Evolutionary conservation across 345 rosid genomes (phyloP).

Genomic region (Gynandropsis gynandra): DNA sequence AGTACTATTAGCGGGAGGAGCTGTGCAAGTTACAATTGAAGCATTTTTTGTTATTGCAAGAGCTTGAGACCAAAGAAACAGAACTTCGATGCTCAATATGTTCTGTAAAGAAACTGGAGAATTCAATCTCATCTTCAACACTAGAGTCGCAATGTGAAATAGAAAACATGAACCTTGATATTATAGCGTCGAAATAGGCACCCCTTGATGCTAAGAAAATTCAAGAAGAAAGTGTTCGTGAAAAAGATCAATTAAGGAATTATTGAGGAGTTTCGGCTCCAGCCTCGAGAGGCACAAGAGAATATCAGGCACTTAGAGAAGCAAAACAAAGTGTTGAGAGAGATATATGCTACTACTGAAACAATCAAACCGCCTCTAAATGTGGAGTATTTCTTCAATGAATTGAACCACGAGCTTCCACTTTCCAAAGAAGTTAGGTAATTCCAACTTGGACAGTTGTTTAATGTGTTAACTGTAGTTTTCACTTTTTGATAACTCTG

Average conservation of each 20-base stretch:
- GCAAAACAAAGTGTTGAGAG: conserved; percentile 49
- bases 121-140: conserved; percentile 41
- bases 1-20: no score
- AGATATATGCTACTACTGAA: conserved; percentile 32
- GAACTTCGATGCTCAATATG: conserved; percentile 44
- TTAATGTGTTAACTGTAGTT: background rate
- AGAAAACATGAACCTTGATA: conserved; percentile 70
- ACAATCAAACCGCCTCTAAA: conserved; percentile 16
- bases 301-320: conserved; percentile 31
- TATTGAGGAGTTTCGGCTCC: conserved; percentile 42
- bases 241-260: conserved; percentile 34
- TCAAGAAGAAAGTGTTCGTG: conserved; percentile 40
- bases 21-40: conserved; percentile 47
- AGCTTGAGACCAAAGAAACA: conserved; percentile 53
- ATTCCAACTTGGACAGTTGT: conserved; percentile 2
- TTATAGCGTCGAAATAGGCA: conserved; percentile 43
- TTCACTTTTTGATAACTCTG: background rate
- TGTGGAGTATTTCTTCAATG: conserved; percentile 19
- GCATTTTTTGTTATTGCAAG: conserved; percentile 36
- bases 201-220: conserved; percentile 42
- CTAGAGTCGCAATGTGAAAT: conserved; percentile 69
- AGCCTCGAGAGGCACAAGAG: conserved; percentile 35
- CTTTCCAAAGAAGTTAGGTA: conserved; percentile 35
- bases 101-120: conserved; percentile 57
- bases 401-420: conserved; percentile 23